Evolutionary conservation across 805 yeast species (phyloP).

Genomic region (Lipomyces starkeyi): DNA sequence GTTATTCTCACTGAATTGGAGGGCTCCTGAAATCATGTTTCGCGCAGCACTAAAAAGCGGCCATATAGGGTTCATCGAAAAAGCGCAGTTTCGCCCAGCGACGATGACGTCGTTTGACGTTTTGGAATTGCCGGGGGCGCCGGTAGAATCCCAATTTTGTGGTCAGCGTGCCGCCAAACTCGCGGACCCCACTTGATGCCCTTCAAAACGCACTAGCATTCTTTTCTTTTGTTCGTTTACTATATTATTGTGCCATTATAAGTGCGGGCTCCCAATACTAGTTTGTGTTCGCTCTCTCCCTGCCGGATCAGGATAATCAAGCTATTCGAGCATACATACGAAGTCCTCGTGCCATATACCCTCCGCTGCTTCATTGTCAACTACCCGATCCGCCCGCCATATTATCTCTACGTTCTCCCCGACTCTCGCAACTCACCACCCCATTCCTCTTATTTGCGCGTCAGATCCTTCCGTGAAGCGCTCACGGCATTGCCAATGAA

Average conservation of each 20-base stretch:
- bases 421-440: neutral
- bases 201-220: neutral
- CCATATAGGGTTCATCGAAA: too few relatives aligned
- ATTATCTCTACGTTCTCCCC: neutral
- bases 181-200: neutral
- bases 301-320: neutral
- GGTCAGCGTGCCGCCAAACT: neutral
- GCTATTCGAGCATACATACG: neutral
- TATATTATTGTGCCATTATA: neutral
- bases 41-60: too few relatives aligned
- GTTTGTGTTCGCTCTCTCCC: neutral
- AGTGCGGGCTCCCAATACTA: neutral
- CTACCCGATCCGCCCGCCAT: neutral
- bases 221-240: too few relatives aligned
- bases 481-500: neutral
- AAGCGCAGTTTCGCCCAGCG: neutral
- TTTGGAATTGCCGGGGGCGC: neutral
- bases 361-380: neutral
- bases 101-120: neutral
- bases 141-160: too few relatives aligned
- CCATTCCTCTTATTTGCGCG: neutral
- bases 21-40: too few relatives aligned
- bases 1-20: too few relatives aligned
- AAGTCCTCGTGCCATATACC: neutral
- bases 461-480: neutral